Percentiles rank a stretch among this genome's conserved stretches.
phyloP scores from a whole-genome alignment of 1,139 yeast genomes.

The Lodderomyces beijingensis region DNA sequence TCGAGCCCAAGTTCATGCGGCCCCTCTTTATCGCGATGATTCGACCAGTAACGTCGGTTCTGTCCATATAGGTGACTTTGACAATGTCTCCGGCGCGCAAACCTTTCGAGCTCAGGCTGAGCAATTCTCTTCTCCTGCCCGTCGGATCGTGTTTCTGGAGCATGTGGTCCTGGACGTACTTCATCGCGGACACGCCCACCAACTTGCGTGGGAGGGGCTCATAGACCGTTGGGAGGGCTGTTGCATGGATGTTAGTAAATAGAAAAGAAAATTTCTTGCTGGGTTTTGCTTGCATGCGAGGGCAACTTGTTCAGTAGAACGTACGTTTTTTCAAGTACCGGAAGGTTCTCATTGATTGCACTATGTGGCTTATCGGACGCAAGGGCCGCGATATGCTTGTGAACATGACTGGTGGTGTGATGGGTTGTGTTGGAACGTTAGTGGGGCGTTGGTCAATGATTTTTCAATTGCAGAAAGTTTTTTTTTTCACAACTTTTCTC shows the following conservation, averaged over 20 bases:
- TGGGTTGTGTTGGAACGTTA: slow-evolving; percentile 2
- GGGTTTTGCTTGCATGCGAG: too few relatives aligned
- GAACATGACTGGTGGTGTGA: slow-evolving; percentile 14
- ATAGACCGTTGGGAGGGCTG: slow-evolving; percentile 34
- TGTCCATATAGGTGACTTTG: slow-evolving; percentile 67
- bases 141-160: slow-evolving; percentile 62
- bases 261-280: too few relatives aligned
- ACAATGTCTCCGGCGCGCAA: slow-evolving; percentile 80
- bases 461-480: too few relatives aligned
- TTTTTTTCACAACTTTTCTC: too few relatives aligned
- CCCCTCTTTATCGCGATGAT: slow-evolving; percentile 69
- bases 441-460: too few relatives aligned
- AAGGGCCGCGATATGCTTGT: slow-evolving; percentile 13
- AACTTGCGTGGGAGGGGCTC: slow-evolving; percentile 52
- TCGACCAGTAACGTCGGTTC: slow-evolving; percentile 71
- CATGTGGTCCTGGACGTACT: slow-evolving; percentile 46
- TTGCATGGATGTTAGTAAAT: slow-evolving; percentile 15
- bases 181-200: slow-evolving; percentile 47
- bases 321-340: slow-evolving; percentile 19
- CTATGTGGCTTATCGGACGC: slow-evolving; percentile 8
- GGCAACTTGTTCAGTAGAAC: slow-evolving; percentile 10
- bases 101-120: slow-evolving; percentile 46
- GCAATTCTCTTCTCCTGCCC: slow-evolving; percentile 65
- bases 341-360: slow-evolving; percentile 18
- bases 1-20: slow-evolving; percentile 59